Conservation (phyloP, 805 yeast genomes). For the Wickerhamomyces subpelliculosus region DNA sequence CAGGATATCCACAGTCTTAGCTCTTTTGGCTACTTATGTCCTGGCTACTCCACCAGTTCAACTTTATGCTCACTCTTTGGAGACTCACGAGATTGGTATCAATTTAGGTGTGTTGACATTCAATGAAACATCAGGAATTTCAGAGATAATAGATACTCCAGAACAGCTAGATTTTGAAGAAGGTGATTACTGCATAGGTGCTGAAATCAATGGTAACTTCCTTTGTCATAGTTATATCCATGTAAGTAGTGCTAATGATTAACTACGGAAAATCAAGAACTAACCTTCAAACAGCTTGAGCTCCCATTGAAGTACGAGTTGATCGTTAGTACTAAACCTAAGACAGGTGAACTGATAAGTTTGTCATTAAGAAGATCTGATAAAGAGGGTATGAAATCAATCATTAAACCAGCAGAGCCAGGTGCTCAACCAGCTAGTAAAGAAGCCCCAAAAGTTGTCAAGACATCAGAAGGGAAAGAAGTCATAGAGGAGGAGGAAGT, state of each 20-base stretch:
- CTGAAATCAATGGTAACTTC: slow-evolving; percentile 7
- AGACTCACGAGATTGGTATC: not conserved
- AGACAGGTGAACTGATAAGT: slow-evolving; percentile 13
- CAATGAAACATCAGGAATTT: not conserved
- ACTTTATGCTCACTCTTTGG: slow-evolving; percentile 1
- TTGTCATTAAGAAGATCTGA: slow-evolving; percentile 7
- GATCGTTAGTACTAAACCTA: slow-evolving; percentile 9
- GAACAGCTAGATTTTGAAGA: not conserved
- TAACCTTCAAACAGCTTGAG: slow-evolving; percentile 2
- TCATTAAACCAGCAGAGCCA: slow-evolving; percentile 5
- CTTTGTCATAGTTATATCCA: slow-evolving; percentile 12
- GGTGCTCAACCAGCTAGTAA: slow-evolving; percentile 10
- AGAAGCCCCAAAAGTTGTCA: slow-evolving; percentile 1
- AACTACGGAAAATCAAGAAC: not conserved
- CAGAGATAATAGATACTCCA: not conserved
- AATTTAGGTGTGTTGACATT: slow-evolving; percentile 2
- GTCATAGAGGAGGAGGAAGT: slow-evolving; percentile 2
- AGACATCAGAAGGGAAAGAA: not conserved
- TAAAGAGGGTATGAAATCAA: slow-evolving; percentile 7
- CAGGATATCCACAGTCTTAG: too few species aligned
- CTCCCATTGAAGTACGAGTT: slow-evolving; percentile 13
- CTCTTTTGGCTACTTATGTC: not conserved
- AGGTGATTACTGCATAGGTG: slow-evolving; percentile 16
- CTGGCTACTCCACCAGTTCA: slow-evolving; percentile 1
- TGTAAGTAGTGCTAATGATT: slow-evolving; percentile 3